These are phyloP conservation scores for Acacia pycnantha DNA, from an alignment of 331 rosid species.

Conservation along the genomic window DNA sequence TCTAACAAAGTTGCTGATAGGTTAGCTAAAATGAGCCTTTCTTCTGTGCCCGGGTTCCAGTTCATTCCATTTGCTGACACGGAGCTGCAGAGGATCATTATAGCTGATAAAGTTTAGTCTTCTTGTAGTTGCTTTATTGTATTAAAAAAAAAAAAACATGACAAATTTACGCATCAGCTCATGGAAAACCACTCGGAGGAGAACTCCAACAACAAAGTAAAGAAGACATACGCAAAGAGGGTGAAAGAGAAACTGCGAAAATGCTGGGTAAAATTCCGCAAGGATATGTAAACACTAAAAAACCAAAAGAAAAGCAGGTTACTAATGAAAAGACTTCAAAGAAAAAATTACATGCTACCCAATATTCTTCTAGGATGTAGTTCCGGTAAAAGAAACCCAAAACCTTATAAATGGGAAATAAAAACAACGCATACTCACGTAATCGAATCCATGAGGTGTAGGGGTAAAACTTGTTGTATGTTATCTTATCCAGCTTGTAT, in stretches of 20 bases:
- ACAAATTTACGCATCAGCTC: slow-evolving; percentile 1
- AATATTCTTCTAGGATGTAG: slow-evolving; percentile 1
- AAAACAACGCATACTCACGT: slow-evolving; percentile 57
- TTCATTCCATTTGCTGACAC: too few species aligned
- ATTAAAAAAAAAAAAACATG: too few species aligned
- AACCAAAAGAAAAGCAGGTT: slow-evolving; percentile 19
- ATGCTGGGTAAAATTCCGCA: slow-evolving; percentile 87
- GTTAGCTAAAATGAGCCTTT: too few species aligned
- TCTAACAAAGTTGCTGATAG: too few species aligned
- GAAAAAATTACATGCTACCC: background rate
- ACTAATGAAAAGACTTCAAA: slow-evolving; percentile 6
- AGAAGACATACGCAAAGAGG: slow-evolving; percentile 79
- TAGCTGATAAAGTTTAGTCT: too few species aligned
- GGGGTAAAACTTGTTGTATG: slow-evolving; percentile 90
- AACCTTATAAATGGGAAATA: slow-evolving; percentile 7
- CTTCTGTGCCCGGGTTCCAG: too few species aligned
- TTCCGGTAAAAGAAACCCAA: slow-evolving; percentile 8
- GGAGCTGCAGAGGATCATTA: too few species aligned
- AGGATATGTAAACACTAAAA: slow-evolving; percentile 82
- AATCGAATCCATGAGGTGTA: slow-evolving; percentile 98
- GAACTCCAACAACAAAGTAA: slow-evolving; percentile 16
- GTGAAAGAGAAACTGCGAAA: slow-evolving; percentile 77
- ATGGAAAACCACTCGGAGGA: slow-evolving; percentile 8
- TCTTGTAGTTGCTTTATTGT: too few species aligned
- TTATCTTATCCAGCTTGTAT: slow-evolving; percentile 89